Evolutionary conservation across 306 rosid genomes (phyloP).

Genomic region (Cucurbita maxima): DNA sequence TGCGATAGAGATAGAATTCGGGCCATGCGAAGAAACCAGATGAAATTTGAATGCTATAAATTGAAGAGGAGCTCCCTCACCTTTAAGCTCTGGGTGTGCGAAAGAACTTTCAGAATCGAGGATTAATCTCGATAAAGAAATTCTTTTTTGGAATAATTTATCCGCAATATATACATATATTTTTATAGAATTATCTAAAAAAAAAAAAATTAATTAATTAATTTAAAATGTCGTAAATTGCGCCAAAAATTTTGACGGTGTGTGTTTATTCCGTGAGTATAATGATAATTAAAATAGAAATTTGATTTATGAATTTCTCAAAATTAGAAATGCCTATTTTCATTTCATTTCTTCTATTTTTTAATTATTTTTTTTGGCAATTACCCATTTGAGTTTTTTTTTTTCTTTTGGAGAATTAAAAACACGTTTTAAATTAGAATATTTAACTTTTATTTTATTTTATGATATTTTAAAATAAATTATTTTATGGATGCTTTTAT

Average conservation of each 20-base stretch:
- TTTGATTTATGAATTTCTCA: neutral
- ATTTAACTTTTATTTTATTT: no score
- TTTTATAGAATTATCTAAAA: neutral
- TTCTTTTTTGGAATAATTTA: neutral
- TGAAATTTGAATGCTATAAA: neutral
- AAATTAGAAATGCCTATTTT: neutral
- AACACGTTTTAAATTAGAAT: no score
- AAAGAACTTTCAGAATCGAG: neutral
- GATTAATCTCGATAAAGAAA: neutral
- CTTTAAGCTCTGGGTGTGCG: neutral
- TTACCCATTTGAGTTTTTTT: no score
- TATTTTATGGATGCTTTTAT: no score
- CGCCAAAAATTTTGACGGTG: neutral
- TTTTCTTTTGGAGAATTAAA: no score
- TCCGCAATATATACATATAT: neutral
- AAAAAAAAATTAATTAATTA: neutral
- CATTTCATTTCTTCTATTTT: neutral
- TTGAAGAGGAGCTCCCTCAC: neutral
- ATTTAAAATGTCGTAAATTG: neutral
- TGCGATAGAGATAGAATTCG: slow-evolving; percentile 21
- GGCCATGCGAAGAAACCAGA: slow-evolving; percentile 22
- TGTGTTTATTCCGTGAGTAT: neutral
- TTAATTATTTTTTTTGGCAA: neutral
- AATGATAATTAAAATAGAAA: neutral
- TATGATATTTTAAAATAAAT: no score